Percentiles rank a stretch among this genome's conserved stretches.
Evolutionary conservation across 2,329 filamentous ascomycete genomes (phyloP).

Genomic region (Aspergillus phoenicis): DNA sequence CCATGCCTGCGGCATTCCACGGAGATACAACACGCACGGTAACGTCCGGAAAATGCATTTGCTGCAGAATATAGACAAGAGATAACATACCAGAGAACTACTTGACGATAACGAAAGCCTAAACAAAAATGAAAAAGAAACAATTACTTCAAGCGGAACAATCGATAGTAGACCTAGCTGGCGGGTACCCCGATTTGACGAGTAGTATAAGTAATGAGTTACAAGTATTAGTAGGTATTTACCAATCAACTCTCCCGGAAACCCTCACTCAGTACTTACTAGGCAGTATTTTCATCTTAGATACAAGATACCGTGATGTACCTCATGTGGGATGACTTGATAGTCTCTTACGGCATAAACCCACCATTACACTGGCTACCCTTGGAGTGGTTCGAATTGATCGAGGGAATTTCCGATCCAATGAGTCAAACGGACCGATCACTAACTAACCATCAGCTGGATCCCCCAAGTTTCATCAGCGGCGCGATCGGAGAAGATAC

Average conservation of each 20-base stretch:
- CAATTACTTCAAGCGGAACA: neutral
- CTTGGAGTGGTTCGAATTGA: neutral
- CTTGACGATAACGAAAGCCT: neutral
- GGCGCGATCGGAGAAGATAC: neutral
- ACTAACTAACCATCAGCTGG: too few relatives aligned
- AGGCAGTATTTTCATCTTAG: neutral
- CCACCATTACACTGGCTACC: neutral
- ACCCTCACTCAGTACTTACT: neutral
- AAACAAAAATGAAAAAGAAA: neutral
- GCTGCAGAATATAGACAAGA: neutral
- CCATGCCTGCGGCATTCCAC: neutral
- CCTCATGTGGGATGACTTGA: neutral
- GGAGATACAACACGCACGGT: neutral
- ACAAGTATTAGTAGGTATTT: neutral
- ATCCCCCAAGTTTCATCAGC: neutral
- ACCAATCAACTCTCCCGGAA: neutral
- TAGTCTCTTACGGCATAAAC: neutral
- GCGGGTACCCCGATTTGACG: neutral
- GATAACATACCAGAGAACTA: neutral
- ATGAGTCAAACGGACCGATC: neutral
- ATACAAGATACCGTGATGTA: neutral
- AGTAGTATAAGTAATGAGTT: neutral
- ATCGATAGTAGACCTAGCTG: neutral
- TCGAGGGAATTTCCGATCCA: slow-evolving; percentile 1
- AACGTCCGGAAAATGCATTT: neutral